Evolutionary conservation across 768 basidiomycete species (phyloP).

Genomic region (Macrolepiota albuminosa): DNA sequence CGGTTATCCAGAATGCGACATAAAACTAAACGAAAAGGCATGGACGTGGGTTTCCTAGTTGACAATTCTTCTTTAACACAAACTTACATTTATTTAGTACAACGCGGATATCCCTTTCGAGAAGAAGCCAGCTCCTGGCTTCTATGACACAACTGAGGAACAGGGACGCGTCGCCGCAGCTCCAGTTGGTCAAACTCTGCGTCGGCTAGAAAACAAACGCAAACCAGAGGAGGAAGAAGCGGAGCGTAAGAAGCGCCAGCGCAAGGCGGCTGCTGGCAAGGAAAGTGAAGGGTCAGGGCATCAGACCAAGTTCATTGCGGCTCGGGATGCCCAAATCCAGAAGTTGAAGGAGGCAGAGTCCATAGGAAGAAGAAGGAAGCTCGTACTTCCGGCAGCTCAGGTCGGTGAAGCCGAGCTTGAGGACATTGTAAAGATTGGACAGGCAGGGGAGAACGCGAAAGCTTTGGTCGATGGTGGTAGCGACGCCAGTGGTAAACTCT

Average conservation of each 20-base stretch:
- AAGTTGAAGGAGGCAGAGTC: slow-evolving; percentile 97
- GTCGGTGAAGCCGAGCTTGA: slow-evolving; percentile 94
- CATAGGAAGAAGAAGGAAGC: slow-evolving; percentile 80
- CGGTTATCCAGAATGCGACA: slow-evolving; percentile 65
- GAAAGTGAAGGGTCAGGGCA: slow-evolving; percentile 57
- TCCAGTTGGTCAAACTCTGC: slow-evolving; percentile 86
- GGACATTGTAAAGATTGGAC: slow-evolving; percentile 98
- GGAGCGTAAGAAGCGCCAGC: slow-evolving; percentile 86
- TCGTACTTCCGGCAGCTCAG: slow-evolving; percentile 83
- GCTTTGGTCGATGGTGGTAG: slow-evolving; percentile 77
- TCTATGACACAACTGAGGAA: slow-evolving; percentile 96
- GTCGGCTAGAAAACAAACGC: slow-evolving; percentile 93
- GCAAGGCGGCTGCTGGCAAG: slow-evolving; percentile 57
- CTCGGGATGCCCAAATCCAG: slow-evolving; percentile 95
- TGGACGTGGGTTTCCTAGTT: slow-evolving; percentile 67
- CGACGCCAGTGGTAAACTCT: slow-evolving; percentile 77
- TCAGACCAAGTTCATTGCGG: slow-evolving; percentile 94
- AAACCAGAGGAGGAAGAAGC: slow-evolving; percentile 92
- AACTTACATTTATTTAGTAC: slow-evolving; percentile 49
- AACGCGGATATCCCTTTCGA: slow-evolving; percentile 99
- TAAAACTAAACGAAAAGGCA: slow-evolving; percentile 94
- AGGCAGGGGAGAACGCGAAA: slow-evolving; percentile 86
- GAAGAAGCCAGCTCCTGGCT: slow-evolving; percentile 91
- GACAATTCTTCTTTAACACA: slow-evolving; percentile 5
- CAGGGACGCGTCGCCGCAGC: slow-evolving; percentile 82